Conservation (phyloP, 495 filamentous ascomycete genomes). For the Clavariopsis aquatica region DNA sequence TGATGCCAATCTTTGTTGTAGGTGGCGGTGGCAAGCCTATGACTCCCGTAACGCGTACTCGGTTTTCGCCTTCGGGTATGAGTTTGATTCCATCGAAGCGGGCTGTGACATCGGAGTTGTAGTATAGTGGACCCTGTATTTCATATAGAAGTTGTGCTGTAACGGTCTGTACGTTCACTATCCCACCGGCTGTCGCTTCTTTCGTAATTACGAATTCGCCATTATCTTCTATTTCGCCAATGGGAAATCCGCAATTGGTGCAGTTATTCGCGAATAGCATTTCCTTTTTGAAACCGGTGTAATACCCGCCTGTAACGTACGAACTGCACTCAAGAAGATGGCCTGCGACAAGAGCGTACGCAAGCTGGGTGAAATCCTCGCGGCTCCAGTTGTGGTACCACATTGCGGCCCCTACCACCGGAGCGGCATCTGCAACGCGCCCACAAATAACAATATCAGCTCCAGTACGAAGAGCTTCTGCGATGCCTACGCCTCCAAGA, state of each 20-base stretch:
- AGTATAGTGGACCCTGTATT: slow-evolving; percentile 56
- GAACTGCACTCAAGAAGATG: slow-evolving; percentile 60
- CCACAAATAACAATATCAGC: slow-evolving; percentile 47
- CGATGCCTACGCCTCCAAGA: slow-evolving; percentile 43
- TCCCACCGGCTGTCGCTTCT: slow-evolving; percentile 35
- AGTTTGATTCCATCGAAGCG: slow-evolving; percentile 51
- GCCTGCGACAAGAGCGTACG: slow-evolving; percentile 55
- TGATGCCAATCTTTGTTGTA: slow-evolving; percentile 54
- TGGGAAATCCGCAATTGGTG: slow-evolving; percentile 49
- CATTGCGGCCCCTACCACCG: slow-evolving; percentile 23
- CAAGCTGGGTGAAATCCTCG: slow-evolving; percentile 50
- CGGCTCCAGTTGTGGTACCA: slow-evolving; percentile 43
- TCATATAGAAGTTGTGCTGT: slow-evolving; percentile 57
- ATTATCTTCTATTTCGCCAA: slow-evolving; percentile 53
- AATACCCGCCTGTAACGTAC: slow-evolving; percentile 60
- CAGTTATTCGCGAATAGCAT: slow-evolving; percentile 49
- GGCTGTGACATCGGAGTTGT: slow-evolving; percentile 56
- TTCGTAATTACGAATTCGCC: slow-evolving; percentile 48
- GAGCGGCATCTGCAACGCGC: slow-evolving; percentile 43
- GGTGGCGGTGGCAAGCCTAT: slow-evolving; percentile 50
- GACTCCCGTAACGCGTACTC: slow-evolving; percentile 48
- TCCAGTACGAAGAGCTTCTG: slow-evolving; percentile 38
- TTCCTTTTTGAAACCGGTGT: slow-evolving; percentile 55
- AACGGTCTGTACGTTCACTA: slow-evolving; percentile 50
- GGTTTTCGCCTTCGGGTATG: slow-evolving; percentile 47